Percentiles rank a stretch among this genome's conserved stretches.
phyloP scores from a whole-genome alignment of 164 flowering plant genomes.

The Tetrastigma voinierianum region DNA sequence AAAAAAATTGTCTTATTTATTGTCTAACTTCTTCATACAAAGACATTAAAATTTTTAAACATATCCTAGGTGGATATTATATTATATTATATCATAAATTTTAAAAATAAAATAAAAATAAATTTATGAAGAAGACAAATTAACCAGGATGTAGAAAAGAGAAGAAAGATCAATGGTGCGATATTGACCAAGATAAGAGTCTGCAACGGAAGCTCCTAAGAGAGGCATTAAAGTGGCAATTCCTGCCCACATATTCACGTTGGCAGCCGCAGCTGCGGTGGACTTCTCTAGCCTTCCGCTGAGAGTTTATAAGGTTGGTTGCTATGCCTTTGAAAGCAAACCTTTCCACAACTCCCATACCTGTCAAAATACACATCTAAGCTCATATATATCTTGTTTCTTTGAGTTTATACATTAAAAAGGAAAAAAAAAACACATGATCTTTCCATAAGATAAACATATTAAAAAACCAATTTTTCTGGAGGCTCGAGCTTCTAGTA shows the following conservation, averaged over 20 bases:
- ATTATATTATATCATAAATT: too few species aligned
- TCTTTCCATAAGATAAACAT: too few species aligned
- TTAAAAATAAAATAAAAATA: too few species aligned
- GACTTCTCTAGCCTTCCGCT: conserved; percentile 41
- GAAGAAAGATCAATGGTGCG: conserved; percentile 38
- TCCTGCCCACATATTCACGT: conserved; percentile 38
- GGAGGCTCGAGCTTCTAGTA: too few species aligned
- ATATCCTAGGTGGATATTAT: too few species aligned
- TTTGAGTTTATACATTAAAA: too few species aligned
- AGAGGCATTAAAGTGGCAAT: conserved; percentile 34
- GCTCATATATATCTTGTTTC: too few species aligned
- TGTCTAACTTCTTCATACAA: too few species aligned
- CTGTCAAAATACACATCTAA: conserved; percentile 10
- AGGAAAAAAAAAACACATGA: too few species aligned
- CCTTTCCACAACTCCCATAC: conserved; percentile 40
- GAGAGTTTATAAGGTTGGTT: conserved; percentile 31
- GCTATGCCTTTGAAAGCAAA: conserved; percentile 34
- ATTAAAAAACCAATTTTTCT: too few species aligned
- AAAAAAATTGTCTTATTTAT: too few species aligned
- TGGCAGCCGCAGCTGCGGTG: conserved; percentile 36
- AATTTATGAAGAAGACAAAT: not conserved
- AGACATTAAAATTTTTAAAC: too few species aligned
- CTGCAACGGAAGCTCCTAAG: conserved; percentile 38
- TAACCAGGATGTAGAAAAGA: conserved; percentile 37
- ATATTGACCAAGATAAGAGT: conserved; percentile 43